Evolutionary conservation across 306 rosid genomes (phyloP), one percentile per base, ranked within the genome.

Genomic region (Pachyrhizus erosus): DNA sequence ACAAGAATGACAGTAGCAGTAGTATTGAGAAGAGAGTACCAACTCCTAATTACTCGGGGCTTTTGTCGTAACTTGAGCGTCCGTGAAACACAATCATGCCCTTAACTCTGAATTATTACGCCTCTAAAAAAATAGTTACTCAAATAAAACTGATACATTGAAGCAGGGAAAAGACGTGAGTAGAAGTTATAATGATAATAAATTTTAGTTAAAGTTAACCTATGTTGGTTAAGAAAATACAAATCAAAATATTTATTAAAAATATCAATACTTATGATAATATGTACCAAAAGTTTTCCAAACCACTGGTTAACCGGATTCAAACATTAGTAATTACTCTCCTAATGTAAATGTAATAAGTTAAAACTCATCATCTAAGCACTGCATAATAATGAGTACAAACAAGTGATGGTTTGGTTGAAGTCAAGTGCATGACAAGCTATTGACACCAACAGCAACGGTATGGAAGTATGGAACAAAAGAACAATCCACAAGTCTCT

Each of bases 351-450:
- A 20, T 2, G 61, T 12, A 51, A 49, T n/a, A 20, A n/a, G 12
- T 18, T n/a, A 1, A 73, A 73, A 51, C n/a, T 4, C 48, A 34
- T 52, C 1, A 74, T 55, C 15, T 11, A 37, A 73, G 37, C 74
- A 39, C 10, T 14, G 13, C 0, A 23, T 4, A 21, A 39, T 20
- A 68, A 75, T n/a, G 78, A 27, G 60, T 45, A 37, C 46, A 60
- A 80, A 68, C 3, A 37, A 58, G 70, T 18, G 70, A 75, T 75
- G 29, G 6, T 13, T 4, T 33, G 49, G 80, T 54, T 23, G 79
- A 39, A 72, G 58, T 62, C 11, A 43, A 64, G 52, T 40, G 87
- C 70, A 39, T 67, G 87, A 79, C 77, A 57, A 26, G 31, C 78
- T 27, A 21, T 20, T 45, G 68, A 68, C 21, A 62, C 43, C 31